A percentile compares a stretch with the other conserved stretches of the same genome.
phyloP scores from a whole-genome alignment of 2,329 filamentous ascomycete species.

The Hypoxylon sp. region DNA sequence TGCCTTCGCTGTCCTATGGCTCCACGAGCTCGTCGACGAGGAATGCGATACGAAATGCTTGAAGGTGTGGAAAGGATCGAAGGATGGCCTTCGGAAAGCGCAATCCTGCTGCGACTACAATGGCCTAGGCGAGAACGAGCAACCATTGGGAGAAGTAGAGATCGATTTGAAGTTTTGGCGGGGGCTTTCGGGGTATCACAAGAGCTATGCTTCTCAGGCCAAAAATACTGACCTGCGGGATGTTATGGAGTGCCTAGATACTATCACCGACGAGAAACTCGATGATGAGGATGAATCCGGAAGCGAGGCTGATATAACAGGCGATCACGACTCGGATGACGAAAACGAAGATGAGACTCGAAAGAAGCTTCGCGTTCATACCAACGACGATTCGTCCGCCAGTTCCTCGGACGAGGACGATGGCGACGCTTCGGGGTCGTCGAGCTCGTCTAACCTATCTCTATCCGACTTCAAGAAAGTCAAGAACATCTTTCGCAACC shows the following conservation, averaged over 20 bases:
- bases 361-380: slow-evolving; percentile 54
- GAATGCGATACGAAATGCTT: slow-evolving; percentile 72
- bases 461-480: slow-evolving; percentile 55
- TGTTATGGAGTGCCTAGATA: slow-evolving; percentile 76
- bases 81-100: slow-evolving; percentile 61
- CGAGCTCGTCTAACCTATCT: slow-evolving; percentile 46
- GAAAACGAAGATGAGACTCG: slow-evolving; percentile 44
- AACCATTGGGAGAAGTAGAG: slow-evolving; percentile 70
- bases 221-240: slow-evolving; percentile 69
- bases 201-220: slow-evolving; percentile 64
- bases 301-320: slow-evolving; percentile 41
- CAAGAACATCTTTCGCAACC: slow-evolving; percentile 56
- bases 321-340: slow-evolving; percentile 56
- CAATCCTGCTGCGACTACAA: slow-evolving; percentile 55
- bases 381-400: slow-evolving; percentile 53
- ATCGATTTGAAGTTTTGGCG: slow-evolving; percentile 72
- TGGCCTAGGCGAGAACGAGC: slow-evolving; percentile 67
- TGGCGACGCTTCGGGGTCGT: slow-evolving; percentile 39
- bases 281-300: slow-evolving; percentile 47
- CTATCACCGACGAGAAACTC: slow-evolving; percentile 70
- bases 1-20: slow-evolving; percentile 77
- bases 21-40: slow-evolving; percentile 78
- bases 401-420: slow-evolving; percentile 57
- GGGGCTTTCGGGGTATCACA: slow-evolving; percentile 73
- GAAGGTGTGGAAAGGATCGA: slow-evolving; percentile 76